Evolutionary conservation across 2,329 filamentous ascomycete genomes (phyloP).

Genomic region (Monosporascus sp.): DNA sequence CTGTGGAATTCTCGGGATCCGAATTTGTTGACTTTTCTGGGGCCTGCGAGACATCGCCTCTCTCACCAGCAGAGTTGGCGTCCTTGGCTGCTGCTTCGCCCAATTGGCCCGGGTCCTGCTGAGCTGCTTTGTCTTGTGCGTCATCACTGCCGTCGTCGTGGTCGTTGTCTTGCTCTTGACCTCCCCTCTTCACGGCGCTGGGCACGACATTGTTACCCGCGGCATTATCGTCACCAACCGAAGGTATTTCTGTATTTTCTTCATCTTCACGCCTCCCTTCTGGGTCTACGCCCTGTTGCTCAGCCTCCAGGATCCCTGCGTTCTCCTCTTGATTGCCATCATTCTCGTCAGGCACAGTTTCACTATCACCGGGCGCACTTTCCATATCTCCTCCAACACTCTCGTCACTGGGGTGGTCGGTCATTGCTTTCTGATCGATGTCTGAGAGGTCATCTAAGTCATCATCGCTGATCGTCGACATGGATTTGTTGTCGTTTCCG

Average conservation of each 20-base stretch:
- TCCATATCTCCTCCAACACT: constrained; percentile 41
- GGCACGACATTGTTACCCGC: constrained; percentile 58
- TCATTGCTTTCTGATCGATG: constrained; percentile 31
- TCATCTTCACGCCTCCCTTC: constrained; percentile 27
- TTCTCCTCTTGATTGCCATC: constrained; percentile 39
- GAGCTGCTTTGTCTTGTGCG: constrained; percentile 53
- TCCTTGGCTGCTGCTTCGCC: constrained; percentile 61
- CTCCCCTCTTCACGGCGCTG: constrained; percentile 59
- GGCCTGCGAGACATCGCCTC: constrained; percentile 48
- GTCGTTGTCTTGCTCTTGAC: constrained; percentile 60
- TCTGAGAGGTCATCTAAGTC: constrained; percentile 55
- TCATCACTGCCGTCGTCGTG: constrained; percentile 58
- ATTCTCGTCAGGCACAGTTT: constrained; percentile 49
- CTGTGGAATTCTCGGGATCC: constrained; percentile 36
- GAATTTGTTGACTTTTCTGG: constrained; percentile 39
- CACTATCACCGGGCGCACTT: constrained; percentile 37
- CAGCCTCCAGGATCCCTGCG: constrained; percentile 26
- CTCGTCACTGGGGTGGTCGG: constrained; percentile 32
- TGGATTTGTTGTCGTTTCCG: constrained; percentile 55
- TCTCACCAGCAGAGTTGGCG: constrained; percentile 57
- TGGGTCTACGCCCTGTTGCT: constrained; percentile 26
- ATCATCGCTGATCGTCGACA: constrained; percentile 46
- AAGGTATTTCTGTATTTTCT: constrained; percentile 21
- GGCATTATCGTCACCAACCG: constrained; percentile 41
- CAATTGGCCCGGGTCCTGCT: constrained; percentile 61